Conservation (phyloP, 176 grass and related monocot species). For the Zoysia pacifica region DNA sequence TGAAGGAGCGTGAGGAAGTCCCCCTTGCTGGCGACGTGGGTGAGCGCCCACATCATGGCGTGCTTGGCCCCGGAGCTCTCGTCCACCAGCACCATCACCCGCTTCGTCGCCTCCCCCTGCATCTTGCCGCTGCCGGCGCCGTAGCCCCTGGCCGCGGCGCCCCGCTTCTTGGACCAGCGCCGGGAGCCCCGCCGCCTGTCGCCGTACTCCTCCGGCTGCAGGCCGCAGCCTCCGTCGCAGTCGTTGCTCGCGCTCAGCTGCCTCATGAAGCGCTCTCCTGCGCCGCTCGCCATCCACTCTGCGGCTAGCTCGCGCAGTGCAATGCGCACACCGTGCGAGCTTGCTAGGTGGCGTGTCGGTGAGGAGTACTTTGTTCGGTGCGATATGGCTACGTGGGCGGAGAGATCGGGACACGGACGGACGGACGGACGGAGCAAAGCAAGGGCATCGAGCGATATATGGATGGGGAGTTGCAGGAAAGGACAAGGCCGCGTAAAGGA, state of each 20-base stretch:
- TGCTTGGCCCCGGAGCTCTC: constrained; percentile 75
- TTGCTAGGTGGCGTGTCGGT: constrained; percentile 22
- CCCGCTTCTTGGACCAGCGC: constrained; percentile 74
- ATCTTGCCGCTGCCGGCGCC: constrained; percentile 15
- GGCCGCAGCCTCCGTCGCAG: constrained; percentile 17
- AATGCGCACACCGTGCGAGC: no score
- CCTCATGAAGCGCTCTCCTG: constrained; percentile 70
- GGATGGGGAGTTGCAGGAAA: constrained; percentile 29
- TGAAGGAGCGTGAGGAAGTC: constrained; percentile 90
- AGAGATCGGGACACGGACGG: constrained; percentile 9
- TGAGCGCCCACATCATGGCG: constrained; percentile 98
- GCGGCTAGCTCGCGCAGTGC: no score
- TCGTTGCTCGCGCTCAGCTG: constrained; percentile 62
- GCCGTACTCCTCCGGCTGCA: constrained; percentile 8
- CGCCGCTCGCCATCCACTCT: constrained; percentile 40
- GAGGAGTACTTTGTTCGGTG: constrained; percentile 23
- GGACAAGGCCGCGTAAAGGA: constrained; percentile 52
- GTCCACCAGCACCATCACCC: constrained; percentile 94
- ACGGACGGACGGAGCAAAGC: background rate
- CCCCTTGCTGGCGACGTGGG: constrained; percentile 82
- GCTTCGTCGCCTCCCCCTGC: constrained; percentile 63
- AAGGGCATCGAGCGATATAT: constrained; percentile 22
- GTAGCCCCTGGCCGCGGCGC: constrained; percentile 30
- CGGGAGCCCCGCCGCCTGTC: constrained; percentile 51
- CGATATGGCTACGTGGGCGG: constrained; percentile 11